Evolutionary conservation across 345 rosid genomes (phyloP), one percentile per base, ranked within the genome.

Genomic region (Syzygium aqueum): DNA sequence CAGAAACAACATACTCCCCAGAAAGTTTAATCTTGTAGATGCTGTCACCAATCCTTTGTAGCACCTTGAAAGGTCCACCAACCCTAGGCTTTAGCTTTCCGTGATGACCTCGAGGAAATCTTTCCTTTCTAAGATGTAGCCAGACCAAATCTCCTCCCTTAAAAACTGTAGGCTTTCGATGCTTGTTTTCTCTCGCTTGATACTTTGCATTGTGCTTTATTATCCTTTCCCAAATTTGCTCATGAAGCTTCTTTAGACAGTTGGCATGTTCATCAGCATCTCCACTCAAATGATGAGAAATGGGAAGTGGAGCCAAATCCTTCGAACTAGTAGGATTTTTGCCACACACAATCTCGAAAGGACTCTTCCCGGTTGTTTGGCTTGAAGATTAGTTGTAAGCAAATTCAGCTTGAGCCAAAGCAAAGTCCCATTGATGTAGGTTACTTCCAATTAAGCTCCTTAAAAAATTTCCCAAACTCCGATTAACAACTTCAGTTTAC

Each of bases 341-440:
- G 10, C 84, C 88, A 88, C 82, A 86, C 14, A 59, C 88, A 37
- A 59, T 37, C 33, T 88, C 53, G 27, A 88, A 86, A 15, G 43
- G 53, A 49, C n/a, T 50, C 5, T n/a, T 12, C 5, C 22, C 27
- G 0, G 84, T 82, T 21, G 85, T 56, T 23, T 43, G 5, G 22
- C 43, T 88, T 15, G 19, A 54, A 10, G 77, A 77, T 3, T 43
- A 30, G 43, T 87, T 84, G 21, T 87, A 53, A 43, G 85, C 51
- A 67, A 88, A 88, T 54, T 73, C 0, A 12, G 0, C 89, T 49
- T 88, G 65, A 52, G 87, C 51, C 10, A 88, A 51, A 8, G 8
- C 15, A 15, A 33, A 46, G 23, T 87, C 52, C 84, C 84, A 85
- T 85, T 59, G 61, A 11, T 16, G 22, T 6, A 51, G 12, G 33